These are phyloP conservation scores for Macrocystidia cucumis DNA, from an alignment of 1,284 basidiomycete genomes.

Conservation along the genomic window DNA sequence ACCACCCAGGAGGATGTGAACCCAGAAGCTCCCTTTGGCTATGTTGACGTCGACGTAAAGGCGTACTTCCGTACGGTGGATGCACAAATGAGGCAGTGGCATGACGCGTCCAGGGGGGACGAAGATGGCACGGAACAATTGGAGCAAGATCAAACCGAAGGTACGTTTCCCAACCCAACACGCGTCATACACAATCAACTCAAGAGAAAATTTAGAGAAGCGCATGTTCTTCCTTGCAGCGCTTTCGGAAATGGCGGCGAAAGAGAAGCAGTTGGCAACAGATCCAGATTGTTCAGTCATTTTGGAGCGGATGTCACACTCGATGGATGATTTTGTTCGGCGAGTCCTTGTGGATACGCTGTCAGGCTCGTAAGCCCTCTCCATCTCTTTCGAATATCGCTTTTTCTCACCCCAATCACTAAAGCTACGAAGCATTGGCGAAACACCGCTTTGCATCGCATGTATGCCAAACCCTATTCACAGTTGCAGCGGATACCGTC, in stretches of 20 bases:
- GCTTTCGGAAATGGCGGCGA: slow-evolving; percentile 74
- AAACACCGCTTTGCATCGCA: slow-evolving; percentile 88
- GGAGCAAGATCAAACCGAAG: slow-evolving; percentile 67
- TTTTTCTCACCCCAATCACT: slow-evolving; percentile 7
- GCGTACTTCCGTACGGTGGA: slow-evolving; percentile 88
- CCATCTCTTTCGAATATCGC: background rate
- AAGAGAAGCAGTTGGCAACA: slow-evolving; percentile 84
- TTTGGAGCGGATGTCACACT: slow-evolving; percentile 81
- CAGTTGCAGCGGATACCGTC: slow-evolving; percentile 66
- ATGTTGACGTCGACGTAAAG: slow-evolving; percentile 82
- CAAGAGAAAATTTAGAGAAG: slow-evolving; percentile 44
- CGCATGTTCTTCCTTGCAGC: slow-evolving; percentile 81
- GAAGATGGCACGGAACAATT: slow-evolving; percentile 20
- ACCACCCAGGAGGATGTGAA: slow-evolving; percentile 31
- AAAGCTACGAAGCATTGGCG: slow-evolving; percentile 60
- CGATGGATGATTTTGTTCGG: slow-evolving; percentile 90
- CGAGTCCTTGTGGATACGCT: slow-evolving; percentile 84
- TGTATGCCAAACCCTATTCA: slow-evolving; percentile 85
- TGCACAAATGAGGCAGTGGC: slow-evolving; percentile 81
- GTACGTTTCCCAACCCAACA: slow-evolving; percentile 31
- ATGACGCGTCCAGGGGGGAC: slow-evolving; percentile 39
- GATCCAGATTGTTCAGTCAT: slow-evolving; percentile 89
- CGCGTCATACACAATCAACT: background rate
- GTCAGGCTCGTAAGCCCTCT: slow-evolving; percentile 68
- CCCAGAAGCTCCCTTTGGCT: slow-evolving; percentile 79